Evolutionary conservation across 768 basidiomycete genomes (phyloP).

Genomic region (Kwoniella dendrophila): DNA sequence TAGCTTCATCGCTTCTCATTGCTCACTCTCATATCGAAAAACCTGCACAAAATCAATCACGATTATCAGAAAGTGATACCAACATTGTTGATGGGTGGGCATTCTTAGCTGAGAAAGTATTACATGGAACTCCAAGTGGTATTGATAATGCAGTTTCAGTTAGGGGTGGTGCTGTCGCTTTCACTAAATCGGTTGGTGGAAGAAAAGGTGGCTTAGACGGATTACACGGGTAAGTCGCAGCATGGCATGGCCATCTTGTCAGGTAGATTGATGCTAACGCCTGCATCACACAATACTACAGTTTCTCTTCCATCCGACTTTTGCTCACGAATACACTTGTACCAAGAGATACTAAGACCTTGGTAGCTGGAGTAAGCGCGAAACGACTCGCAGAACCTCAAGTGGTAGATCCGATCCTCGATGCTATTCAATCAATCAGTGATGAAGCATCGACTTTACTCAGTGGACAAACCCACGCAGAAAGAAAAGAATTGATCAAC

Average conservation of each 20-base stretch:
- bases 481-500: constrained; percentile 67
- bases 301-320: constrained; percentile 88
- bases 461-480: constrained; percentile 67
- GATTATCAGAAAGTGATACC: constrained; percentile 65
- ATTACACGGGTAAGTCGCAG: constrained; percentile 79
- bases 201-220: constrained; percentile 77
- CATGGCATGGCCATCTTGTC: background rate
- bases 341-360: constrained; percentile 87
- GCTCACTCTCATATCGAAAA: constrained; percentile 67
- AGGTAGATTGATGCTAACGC: background rate
- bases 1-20: constrained; percentile 76
- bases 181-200: constrained; percentile 77
- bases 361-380: constrained; percentile 84
- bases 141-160: constrained; percentile 95
- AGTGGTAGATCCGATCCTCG: constrained; percentile 72
- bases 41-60: constrained; percentile 58
- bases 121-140: constrained; percentile 96
- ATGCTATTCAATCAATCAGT: constrained; percentile 79
- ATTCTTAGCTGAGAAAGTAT: constrained; percentile 90
- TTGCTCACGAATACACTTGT: constrained; percentile 90
- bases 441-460: constrained; percentile 77
- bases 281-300: constrained; percentile 47
- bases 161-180: constrained; percentile 88
- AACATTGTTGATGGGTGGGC: constrained; percentile 90
- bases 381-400: constrained; percentile 69